These are phyloP conservation scores for Cytospora piceicola DNA, from an alignment of 2,329 filamentous ascomycete genomes.

Conservation along the genomic window DNA sequence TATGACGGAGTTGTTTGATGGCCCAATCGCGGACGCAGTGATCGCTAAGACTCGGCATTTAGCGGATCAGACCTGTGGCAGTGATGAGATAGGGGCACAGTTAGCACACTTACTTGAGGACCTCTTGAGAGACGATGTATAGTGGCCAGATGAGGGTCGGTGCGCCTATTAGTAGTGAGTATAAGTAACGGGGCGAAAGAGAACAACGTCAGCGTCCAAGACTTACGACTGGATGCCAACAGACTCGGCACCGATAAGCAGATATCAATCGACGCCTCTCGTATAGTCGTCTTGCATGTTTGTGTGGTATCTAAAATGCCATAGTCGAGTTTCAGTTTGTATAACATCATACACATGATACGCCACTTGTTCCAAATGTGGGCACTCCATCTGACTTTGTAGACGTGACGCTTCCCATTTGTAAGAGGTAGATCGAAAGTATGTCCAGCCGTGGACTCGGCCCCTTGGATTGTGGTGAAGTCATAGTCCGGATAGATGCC, in stretches of 20 bases:
- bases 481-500: not conserved
- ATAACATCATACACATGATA: not conserved
- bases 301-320: not conserved
- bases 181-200: not conserved
- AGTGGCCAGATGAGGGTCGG: not conserved
- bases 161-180: not conserved
- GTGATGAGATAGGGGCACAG: not conserved
- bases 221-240: not conserved
- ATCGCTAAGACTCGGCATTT: not conserved
- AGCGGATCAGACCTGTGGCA: not conserved
- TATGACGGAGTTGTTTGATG: not conserved
- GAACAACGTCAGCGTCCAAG: not conserved
- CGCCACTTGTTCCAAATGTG: slow-evolving; percentile 1
- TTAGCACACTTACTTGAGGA: not conserved
- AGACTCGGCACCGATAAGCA: not conserved
- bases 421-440: not conserved
- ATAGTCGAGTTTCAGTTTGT: not conserved
- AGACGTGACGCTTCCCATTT: not conserved
- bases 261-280: not conserved
- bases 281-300: not conserved
- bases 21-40: not conserved
- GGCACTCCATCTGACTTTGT: not conserved
- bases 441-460: not conserved
- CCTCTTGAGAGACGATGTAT: not conserved
- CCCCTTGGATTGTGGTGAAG: not conserved